phyloP scores from a whole-genome alignment of 2,329 filamentous ascomycete genomes.

The Trichoderma sp. region DNA sequence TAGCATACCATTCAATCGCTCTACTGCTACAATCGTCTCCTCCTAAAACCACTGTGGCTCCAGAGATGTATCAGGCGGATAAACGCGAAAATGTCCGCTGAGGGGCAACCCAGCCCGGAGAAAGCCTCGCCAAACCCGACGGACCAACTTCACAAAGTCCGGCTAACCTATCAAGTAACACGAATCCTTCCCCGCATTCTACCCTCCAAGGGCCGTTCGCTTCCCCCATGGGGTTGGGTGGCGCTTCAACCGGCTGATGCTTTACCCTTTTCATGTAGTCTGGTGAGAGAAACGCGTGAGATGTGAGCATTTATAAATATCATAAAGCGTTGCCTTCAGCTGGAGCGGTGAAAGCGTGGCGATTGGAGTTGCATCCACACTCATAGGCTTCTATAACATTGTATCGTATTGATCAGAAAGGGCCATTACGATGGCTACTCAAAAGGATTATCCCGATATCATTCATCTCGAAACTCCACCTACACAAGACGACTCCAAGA shows the following conservation, averaged over 20 bases:
- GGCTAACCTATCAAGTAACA: slow-evolving; percentile 21
- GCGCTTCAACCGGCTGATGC: neutral
- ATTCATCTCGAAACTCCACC: slow-evolving; percentile 20
- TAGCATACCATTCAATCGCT: neutral
- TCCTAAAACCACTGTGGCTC: no score
- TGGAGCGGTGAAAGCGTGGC: neutral
- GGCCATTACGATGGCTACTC: slow-evolving; percentile 5
- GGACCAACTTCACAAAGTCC: slow-evolving; percentile 15
- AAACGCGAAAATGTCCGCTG: slow-evolving; percentile 16
- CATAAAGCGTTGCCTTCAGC: slow-evolving; percentile 1
- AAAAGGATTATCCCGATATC: slow-evolving; percentile 24
- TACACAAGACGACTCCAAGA: neutral
- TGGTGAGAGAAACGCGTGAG: slow-evolving; percentile 2
- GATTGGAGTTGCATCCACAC: neutral
- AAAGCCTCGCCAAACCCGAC: slow-evolving; percentile 18
- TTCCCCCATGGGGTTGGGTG: slow-evolving; percentile 17
- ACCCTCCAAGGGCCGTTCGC: neutral
- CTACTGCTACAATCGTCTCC: neutral
- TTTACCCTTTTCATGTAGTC: neutral
- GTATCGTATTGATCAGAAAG: neutral
- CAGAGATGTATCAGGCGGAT: neutral
- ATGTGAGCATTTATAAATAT: slow-evolving; percentile 18
- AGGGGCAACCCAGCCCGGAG: slow-evolving; percentile 7
- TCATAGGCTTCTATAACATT: neutral
- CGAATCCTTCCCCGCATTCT: slow-evolving; percentile 15